phyloP scores from a whole-genome alignment of 2,329 filamentous ascomycete species.

The Acrocalymma vagum region DNA sequence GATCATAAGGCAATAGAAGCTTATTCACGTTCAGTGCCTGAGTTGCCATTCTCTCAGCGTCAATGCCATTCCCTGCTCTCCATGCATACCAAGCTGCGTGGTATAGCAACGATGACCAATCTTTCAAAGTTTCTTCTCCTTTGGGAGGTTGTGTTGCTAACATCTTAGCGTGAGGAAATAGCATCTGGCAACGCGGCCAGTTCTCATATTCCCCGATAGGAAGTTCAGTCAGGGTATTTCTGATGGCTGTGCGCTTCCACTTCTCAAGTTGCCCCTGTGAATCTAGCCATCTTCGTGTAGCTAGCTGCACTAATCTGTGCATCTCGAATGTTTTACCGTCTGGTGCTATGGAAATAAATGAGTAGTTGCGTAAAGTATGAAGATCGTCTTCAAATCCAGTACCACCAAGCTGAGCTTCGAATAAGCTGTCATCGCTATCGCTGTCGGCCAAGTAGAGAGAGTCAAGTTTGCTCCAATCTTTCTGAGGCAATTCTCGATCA shows the following conservation, averaged over 20 bases:
- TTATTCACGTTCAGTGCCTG: background rate
- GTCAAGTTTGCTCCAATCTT: no score
- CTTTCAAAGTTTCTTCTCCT: background rate
- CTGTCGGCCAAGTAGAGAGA: no score
- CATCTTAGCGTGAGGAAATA: slow-evolving; percentile 37
- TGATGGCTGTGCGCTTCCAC: slow-evolving; percentile 34
- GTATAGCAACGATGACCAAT: background rate
- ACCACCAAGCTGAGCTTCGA: slow-evolving; percentile 17
- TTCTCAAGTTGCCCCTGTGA: no score
- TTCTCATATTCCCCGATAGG: slow-evolving; percentile 35
- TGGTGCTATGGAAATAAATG: background rate
- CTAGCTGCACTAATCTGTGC: background rate
- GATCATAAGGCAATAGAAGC: no score
- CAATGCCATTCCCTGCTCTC: background rate
- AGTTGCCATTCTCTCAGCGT: background rate
- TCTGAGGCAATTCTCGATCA: no score
- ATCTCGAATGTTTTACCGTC: slow-evolving; percentile 12
- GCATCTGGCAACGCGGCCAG: slow-evolving; percentile 35
- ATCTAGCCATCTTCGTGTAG: slow-evolving; percentile 15
- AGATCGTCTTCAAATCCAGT: slow-evolving; percentile 3
- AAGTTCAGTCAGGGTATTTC: slow-evolving; percentile 29
- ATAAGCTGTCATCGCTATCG: slow-evolving; percentile 6
- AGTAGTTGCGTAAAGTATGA: background rate
- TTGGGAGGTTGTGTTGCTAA: no score
- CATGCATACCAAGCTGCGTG: slow-evolving; percentile 2